These are phyloP conservation scores for Naganishia sp. DNA, from an alignment of 1,284 basidiomycete species.

Conservation along the genomic window DNA sequence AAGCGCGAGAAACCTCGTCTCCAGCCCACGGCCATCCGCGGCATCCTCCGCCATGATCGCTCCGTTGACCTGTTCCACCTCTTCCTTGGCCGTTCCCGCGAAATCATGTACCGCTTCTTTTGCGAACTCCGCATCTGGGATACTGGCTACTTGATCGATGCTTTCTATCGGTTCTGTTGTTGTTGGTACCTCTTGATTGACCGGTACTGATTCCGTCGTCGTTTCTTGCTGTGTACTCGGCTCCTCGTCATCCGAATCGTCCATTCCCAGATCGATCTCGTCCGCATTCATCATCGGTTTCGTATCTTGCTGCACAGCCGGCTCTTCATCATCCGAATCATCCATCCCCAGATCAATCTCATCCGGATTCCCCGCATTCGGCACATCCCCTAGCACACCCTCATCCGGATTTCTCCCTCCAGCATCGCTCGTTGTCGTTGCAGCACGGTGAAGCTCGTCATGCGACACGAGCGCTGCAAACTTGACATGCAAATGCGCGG, in stretches of 20 bases:
- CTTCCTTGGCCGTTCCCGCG: slow-evolving; percentile 20
- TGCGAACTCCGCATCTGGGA: slow-evolving; percentile 30
- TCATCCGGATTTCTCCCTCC: slow-evolving; percentile 65
- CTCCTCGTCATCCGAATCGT: background rate
- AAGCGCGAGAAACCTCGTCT: slow-evolving; percentile 83
- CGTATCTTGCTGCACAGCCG: background rate
- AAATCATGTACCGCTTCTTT: slow-evolving; percentile 36
- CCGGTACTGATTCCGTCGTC: background rate
- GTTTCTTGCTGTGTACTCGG: too few species aligned
- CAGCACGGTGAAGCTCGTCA: slow-evolving; percentile 28
- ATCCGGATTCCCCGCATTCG: slow-evolving; percentile 38
- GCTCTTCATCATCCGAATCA: slow-evolving; percentile 36
- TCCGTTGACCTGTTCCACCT: slow-evolving; percentile 19
- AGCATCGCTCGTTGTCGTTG: slow-evolving; percentile 20
- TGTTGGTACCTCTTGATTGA: background rate
- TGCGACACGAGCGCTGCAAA: slow-evolving; percentile 70
- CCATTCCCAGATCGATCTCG: background rate
- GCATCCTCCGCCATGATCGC: slow-evolving; percentile 38
- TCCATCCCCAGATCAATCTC: slow-evolving; percentile 39
- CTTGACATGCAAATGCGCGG: slow-evolving; percentile 89
- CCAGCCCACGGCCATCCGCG: background rate
- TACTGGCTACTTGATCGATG: slow-evolving; percentile 42
- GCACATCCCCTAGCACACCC: slow-evolving; percentile 60
- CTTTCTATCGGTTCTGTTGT: slow-evolving; percentile 38
- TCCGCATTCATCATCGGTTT: background rate